Evolutionary conservation across 2,329 filamentous ascomycete genomes (phyloP).

Genomic region (Dactylonectria estremocensis): DNA sequence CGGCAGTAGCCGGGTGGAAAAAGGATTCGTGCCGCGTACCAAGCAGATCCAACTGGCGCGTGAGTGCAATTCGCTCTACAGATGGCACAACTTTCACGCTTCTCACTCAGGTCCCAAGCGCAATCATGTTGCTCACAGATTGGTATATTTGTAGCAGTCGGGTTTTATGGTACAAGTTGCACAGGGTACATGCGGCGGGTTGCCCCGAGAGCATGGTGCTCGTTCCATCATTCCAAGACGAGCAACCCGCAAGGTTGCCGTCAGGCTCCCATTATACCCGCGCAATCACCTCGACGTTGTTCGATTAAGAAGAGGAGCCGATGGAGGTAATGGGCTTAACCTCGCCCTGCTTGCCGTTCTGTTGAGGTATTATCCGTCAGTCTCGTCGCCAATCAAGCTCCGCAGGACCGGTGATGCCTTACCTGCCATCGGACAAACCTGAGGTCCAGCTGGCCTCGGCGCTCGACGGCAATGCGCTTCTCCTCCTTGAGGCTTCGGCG

Average conservation of each 20-base stretch:
- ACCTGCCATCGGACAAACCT: slow-evolving; percentile 97
- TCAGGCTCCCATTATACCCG: slow-evolving; percentile 43
- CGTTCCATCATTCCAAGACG: slow-evolving; percentile 41
- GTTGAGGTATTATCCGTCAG: slow-evolving; percentile 56
- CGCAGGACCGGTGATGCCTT: slow-evolving; percentile 46
- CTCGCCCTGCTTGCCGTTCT: slow-evolving; percentile 98
- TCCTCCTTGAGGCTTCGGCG: slow-evolving; percentile 98
- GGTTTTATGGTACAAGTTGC: slow-evolving; percentile 54
- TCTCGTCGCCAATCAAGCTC: slow-evolving; percentile 24
- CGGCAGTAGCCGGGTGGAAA: slow-evolving; percentile 47
- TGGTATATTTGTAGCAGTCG: slow-evolving; percentile 52
- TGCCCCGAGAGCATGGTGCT: slow-evolving; percentile 41
- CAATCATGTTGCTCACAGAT: slow-evolving; percentile 40
- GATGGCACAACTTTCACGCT: slow-evolving; percentile 20
- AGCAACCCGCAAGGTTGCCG: slow-evolving; percentile 34
- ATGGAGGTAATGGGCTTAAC: slow-evolving; percentile 75
- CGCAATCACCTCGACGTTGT: slow-evolving; percentile 40
- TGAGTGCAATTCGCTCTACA: slow-evolving; percentile 16
- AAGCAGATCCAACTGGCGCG: neutral
- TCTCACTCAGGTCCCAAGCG: slow-evolving; percentile 28
- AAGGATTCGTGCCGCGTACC: slow-evolving; percentile 37
- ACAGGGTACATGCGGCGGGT: slow-evolving; percentile 44
- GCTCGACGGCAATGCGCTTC: slow-evolving; percentile 88
- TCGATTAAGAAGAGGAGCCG: slow-evolving; percentile 56
- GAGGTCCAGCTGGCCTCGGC: slow-evolving; percentile 90